Percentiles rank a stretch among this genome's conserved stretches.
Evolutionary conservation across 2,329 filamentous ascomycete genomes (phyloP).

Genomic region (Coleophoma eucalyptorum): DNA sequence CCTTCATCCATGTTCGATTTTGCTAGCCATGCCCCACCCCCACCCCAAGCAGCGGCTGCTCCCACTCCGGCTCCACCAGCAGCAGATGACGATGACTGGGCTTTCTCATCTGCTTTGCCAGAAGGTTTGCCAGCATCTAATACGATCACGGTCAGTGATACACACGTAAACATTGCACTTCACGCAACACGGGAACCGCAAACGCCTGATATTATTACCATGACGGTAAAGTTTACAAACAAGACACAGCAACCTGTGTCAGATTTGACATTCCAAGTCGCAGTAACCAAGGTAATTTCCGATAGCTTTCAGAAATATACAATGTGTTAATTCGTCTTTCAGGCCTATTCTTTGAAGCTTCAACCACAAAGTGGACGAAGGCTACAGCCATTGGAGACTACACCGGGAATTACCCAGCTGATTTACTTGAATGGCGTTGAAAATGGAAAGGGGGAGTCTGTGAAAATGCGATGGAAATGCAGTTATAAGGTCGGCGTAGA

Average conservation of each 20-base stretch:
- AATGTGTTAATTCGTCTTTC: neutral
- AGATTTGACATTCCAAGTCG: slow-evolving; percentile 85
- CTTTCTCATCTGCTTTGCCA: slow-evolving; percentile 83
- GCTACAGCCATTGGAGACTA: slow-evolving; percentile 68
- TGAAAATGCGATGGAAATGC: slow-evolving; percentile 88
- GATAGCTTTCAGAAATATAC: too few species aligned
- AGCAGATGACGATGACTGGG: slow-evolving; percentile 86
- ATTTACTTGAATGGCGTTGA: slow-evolving; percentile 77
- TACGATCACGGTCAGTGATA: slow-evolving; percentile 65
- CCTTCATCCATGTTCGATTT: slow-evolving; percentile 44
- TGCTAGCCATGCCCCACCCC: slow-evolving; percentile 29
- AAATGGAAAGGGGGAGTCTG: slow-evolving; percentile 63
- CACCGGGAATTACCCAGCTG: slow-evolving; percentile 71
- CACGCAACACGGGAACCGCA: slow-evolving; percentile 55
- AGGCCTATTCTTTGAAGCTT: slow-evolving; percentile 79
- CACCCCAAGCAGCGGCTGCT: slow-evolving; percentile 24
- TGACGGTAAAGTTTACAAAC: slow-evolving; percentile 83
- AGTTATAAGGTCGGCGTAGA: slow-evolving; percentile 70
- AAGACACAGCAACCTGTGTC: slow-evolving; percentile 66
- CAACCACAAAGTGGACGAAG: slow-evolving; percentile 80
- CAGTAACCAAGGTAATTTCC: slow-evolving; percentile 77
- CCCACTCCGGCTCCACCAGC: slow-evolving; percentile 34
- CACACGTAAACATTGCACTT: slow-evolving; percentile 69
- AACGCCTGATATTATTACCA: slow-evolving; percentile 48
- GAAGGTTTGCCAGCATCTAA: slow-evolving; percentile 44